Base-by-base conservation (phyloP, 169 alveolate species). In the Eimeria acervulina region DNA sequence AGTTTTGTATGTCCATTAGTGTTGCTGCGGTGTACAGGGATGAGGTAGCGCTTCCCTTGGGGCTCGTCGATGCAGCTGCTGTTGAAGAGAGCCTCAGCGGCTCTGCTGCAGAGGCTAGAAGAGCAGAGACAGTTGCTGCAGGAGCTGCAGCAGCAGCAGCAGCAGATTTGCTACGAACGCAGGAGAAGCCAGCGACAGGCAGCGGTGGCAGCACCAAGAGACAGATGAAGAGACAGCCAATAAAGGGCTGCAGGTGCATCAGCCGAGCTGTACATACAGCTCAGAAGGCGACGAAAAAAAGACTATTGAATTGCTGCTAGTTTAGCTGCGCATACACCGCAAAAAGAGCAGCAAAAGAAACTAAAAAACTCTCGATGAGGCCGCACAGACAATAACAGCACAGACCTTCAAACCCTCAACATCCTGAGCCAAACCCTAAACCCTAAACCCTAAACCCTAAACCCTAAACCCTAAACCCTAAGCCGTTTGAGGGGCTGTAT, bases 401-500 rank as follows among this genome's bases (percentile, higher is more conserved):
- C 5, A 47, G n/a, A n/a, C n/a, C n/a, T n/a, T n/a, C 15, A 55
- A 55, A 55, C 66, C 66, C 66, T 55, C 5, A 55, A 55, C 66
- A n/a, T n/a, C 66, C 66, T 55, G 15, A 55, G 15, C 66, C 66
- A 28, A 68, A 68, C 80, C 36, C 44, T 33, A 68, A 68, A 68
- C 80, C 80, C 80, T 55, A 55, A 55, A 55, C 66, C 66, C 66
- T 55, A 55, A 55, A 55, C 66, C 66, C 66, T 55, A 55, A 55
- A 55, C 66, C 66, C 80, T 33, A 28, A 68, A 68, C 80, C 36
- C 44, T 33, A 68, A 68, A 68, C 80, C 80, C 80, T 68, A 68
- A n/a, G 19, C 80, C 80, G 42, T 68, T 28, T 28, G 38, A 13
- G 38, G 80, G 36, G 44, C 44, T 26, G 40, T 42, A 4, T 19